These are phyloP conservation scores for Ustilago sp. DNA, from an alignment of 1,284 basidiomycete genomes.

Conservation along the genomic window DNA sequence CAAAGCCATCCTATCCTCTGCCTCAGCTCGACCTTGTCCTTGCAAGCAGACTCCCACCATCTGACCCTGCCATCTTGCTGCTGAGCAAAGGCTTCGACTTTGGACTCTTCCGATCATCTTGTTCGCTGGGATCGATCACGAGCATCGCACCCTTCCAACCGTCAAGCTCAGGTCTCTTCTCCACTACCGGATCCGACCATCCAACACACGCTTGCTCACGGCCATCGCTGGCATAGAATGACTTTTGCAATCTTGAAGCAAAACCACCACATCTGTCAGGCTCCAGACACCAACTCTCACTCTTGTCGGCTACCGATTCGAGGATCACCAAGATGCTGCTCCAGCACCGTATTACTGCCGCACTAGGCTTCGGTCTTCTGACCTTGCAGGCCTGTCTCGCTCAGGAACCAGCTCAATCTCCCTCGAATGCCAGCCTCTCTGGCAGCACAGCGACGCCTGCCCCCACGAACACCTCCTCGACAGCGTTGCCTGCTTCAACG, in stretches of 20 bases:
- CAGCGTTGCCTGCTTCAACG: conserved; percentile 8
- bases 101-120: not conserved
- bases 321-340: conserved; percentile 19
- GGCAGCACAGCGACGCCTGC: conserved; percentile 11
- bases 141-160: not conserved
- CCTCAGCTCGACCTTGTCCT: not conserved
- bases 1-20: not conserved
- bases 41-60: conserved; percentile 1
- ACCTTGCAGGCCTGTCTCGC: conserved; percentile 16
- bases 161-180: not conserved
- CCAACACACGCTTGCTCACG: not conserved
- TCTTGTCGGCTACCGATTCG: not conserved
- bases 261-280: not conserved
- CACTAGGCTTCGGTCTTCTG: conserved; percentile 15
- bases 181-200: not conserved
- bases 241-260: not conserved
- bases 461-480: conserved; percentile 11
- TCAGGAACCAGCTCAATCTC: conserved; percentile 17
- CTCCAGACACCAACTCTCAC: not conserved
- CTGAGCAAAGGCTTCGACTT: conserved; percentile 2
- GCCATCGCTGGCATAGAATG: conserved; percentile 1
- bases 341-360: conserved; percentile 9
- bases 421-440: conserved; percentile 17
- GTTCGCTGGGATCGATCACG: not conserved
- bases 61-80: not conserved